These are phyloP conservation scores for Iris pallida DNA, from an alignment of 116 monocot species.

Conservation along the genomic window DNA sequence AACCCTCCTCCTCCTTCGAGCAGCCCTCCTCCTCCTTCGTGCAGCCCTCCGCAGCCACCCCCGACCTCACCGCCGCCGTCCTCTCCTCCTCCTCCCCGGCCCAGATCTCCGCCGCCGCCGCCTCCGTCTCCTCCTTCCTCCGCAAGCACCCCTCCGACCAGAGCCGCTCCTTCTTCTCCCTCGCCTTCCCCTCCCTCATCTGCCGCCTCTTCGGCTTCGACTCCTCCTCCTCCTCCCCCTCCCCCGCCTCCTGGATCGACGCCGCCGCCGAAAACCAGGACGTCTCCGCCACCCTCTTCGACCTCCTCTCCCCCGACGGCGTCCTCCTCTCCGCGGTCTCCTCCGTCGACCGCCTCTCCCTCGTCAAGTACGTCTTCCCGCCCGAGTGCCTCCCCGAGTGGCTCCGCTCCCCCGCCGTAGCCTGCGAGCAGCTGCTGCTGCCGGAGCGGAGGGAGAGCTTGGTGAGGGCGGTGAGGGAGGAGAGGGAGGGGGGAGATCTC, in stretches of 20 bases:
- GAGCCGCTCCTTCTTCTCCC: constrained; percentile 68
- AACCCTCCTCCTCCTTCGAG: too few species aligned
- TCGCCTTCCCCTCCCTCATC: constrained; percentile 71
- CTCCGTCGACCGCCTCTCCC: constrained; percentile 44
- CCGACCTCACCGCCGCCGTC: constrained; percentile 51
- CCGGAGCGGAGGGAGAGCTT: too few species aligned
- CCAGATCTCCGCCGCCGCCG: constrained; percentile 48
- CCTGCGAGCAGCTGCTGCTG: too few species aligned
- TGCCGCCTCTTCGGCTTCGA: constrained; percentile 81
- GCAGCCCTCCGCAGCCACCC: too few species aligned
- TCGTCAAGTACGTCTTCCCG: constrained; percentile 66
- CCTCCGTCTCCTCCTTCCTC: constrained; percentile 47
- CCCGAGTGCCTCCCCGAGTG: constrained; percentile 62
- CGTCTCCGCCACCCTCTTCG: constrained; percentile 10
- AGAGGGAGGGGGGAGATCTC: too few species aligned
- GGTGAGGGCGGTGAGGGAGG: too few species aligned
- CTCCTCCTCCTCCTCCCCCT: constrained; percentile 15
- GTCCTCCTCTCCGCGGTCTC: constrained; percentile 45
- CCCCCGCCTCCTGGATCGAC: constrained; percentile 42
- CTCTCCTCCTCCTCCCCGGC: constrained; percentile 43
- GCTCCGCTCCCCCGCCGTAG: constrained; percentile 51
- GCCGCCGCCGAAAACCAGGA: constrained; percentile 22
- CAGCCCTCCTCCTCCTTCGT: too few species aligned
- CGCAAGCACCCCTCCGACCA: constrained; percentile 46
- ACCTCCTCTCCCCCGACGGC: constrained; percentile 38